Evolutionary conservation across 805 yeast species (phyloP).

Genomic region (Blastobotrys peoriensis): DNA sequence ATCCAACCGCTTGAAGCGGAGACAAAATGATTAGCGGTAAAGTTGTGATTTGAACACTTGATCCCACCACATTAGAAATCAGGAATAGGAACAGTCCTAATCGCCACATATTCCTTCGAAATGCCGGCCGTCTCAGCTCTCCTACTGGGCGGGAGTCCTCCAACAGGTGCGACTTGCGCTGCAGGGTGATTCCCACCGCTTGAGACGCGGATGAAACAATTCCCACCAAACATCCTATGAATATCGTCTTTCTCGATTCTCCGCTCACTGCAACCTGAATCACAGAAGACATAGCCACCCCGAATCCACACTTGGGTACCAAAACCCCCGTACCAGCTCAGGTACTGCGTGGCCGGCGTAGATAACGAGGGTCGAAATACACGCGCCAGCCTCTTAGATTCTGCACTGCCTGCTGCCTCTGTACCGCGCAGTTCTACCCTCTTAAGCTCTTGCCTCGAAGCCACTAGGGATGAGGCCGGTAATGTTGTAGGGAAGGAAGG

Average conservation of each 20-base stretch:
- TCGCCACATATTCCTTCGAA: slow-evolving; percentile 54
- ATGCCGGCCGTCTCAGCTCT: slow-evolving; percentile 32
- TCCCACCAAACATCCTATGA: slow-evolving; percentile 63
- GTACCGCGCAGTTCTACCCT: too few species aligned
- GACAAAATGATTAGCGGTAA: slow-evolving; percentile 73
- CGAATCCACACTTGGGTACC: too few species aligned
- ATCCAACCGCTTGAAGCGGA: slow-evolving; percentile 79
- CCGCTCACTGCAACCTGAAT: too few species aligned
- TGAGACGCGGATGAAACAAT: slow-evolving; percentile 72
- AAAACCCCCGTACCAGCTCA: too few species aligned
- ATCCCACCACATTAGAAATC: slow-evolving; percentile 69
- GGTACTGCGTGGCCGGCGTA: too few species aligned
- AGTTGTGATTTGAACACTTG: slow-evolving; percentile 76
- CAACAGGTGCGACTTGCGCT: slow-evolving; percentile 65
- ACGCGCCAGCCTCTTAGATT: too few species aligned
- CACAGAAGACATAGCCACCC: too few species aligned
- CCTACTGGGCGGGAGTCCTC: slow-evolving; percentile 32
- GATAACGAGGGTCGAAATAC: too few species aligned
- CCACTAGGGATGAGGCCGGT: too few species aligned
- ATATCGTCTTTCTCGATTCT: slow-evolving; percentile 25
- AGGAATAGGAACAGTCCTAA: slow-evolving; percentile 67
- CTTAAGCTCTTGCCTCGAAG: too few species aligned
- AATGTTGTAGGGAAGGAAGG: too few species aligned
- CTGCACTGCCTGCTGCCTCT: too few species aligned
- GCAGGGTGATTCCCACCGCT: slow-evolving; percentile 75